Base-by-base conservation (phyloP, 164 flowering plant species). In the Sextonia rubra region DNA sequence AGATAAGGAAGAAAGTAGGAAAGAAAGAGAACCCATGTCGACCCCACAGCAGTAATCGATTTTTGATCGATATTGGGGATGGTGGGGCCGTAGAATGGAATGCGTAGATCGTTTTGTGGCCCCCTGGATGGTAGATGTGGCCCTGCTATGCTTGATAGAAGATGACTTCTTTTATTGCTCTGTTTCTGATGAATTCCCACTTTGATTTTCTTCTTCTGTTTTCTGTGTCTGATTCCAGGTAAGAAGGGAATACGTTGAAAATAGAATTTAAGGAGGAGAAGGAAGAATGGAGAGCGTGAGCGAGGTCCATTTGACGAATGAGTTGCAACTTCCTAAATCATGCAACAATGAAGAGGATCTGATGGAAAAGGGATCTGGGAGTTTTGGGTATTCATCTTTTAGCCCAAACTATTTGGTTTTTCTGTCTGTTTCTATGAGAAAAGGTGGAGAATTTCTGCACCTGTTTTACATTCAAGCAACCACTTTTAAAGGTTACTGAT, bases 381-480 rank as follows among this genome's bases (percentile, higher is more conserved):
- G 75, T 77, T 77, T 78, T 61, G 90, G 90, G 90, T 86, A 83
- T 29, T 66, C 61, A 24, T 44, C 32, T 25, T 30, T 58, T 47
- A 48, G 22, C 6, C 27, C 8, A 0, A 27, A 3, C 23, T 24
- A 14, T 3, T 29, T 71, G n/a, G 63, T 37, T 68, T 71, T 63
- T 27, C 1, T 61, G 1, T 12, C 22, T 52, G 1, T 63, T 12
- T 69, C 5, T 0, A 20, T 15, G 23, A 17, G 1, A n/a, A 26
- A 70, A 69, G 18, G 20, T 3, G 22, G 58, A 23, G 18, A 48
- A 12, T 2, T 18, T 52, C 4, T 25, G 15, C 37, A 29, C 17
- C 60, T 25, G 24, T 63, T 61, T 61, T 14, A 0, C 23, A n/a
- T 52, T 1, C 11, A 2, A 44, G n/a, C n/a, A 32, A 32, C 44